Conservation (phyloP, 1,284 basidiomycete genomes). For the Cutaneotrichosporon sp. region DNA sequence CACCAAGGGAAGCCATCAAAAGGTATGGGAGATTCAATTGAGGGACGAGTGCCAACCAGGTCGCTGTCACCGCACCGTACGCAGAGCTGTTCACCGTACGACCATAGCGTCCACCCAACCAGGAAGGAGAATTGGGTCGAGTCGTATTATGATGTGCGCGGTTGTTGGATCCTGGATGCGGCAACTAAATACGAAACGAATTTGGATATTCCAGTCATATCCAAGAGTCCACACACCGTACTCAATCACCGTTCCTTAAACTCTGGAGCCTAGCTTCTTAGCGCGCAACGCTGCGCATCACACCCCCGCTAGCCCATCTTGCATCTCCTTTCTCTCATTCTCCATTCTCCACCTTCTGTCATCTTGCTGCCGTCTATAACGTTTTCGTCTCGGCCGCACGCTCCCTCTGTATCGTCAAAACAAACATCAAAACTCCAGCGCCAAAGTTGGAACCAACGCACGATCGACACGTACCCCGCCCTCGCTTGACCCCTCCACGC, state of each 20-base stretch:
- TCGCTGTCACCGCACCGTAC: too few species aligned
- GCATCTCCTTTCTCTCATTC: not conserved
- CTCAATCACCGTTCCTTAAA: too few species aligned
- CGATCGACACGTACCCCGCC: slow-evolving; percentile 1
- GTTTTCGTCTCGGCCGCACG: not conserved
- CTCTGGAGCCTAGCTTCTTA: too few species aligned
- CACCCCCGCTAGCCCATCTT: not conserved
- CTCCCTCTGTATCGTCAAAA: not conserved
- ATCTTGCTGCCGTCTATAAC: not conserved
- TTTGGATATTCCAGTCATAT: not conserved
- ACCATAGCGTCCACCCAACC: not conserved
- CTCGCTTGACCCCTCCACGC: not conserved
- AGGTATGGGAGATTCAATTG: too few species aligned
- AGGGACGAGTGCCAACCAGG: too few species aligned
- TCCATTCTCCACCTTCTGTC: not conserved
- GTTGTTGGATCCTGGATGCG: too few species aligned
- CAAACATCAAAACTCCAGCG: not conserved
- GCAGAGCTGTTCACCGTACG: too few species aligned
- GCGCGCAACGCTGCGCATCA: not conserved
- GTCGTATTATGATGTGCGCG: not conserved
- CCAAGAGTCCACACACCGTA: too few species aligned
- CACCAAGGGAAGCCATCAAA: too few species aligned
- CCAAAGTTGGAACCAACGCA: not conserved
- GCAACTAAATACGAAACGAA: not conserved
- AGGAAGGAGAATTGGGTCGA: not conserved